These are phyloP conservation scores for Pecoramyces ruminantium DNA, from an alignment of 192 early-diverging fungal species.

Conservation along the genomic window DNA sequence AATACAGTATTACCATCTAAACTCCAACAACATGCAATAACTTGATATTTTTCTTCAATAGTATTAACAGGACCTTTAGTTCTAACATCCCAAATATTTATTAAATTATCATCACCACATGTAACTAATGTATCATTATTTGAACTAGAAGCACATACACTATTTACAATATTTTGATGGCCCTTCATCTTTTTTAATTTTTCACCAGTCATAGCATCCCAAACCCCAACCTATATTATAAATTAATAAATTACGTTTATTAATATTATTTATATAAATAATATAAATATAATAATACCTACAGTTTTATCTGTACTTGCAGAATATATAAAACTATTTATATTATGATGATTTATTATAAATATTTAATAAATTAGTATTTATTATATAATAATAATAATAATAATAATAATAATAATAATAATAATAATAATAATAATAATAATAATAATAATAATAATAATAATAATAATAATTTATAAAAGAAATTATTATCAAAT, in stretches of 20 bases:
- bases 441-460: no score
- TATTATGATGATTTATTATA: no score
- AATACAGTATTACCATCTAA: slow-evolving; percentile 64
- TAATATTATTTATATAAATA: no score
- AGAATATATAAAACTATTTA: background rate
- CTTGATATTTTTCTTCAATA: slow-evolving; percentile 13
- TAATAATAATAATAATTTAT: no score
- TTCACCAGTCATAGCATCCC: slow-evolving; percentile 70
- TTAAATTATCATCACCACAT: slow-evolving; percentile 68
- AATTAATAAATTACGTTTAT: no score
- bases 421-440: no score
- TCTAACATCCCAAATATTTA: slow-evolving; percentile 35
- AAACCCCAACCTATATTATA: slow-evolving; percentile 55
- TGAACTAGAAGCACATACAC: slow-evolving; percentile 44
- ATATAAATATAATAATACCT: no score
- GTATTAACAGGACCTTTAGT: slow-evolving; percentile 14
- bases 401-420: no score
- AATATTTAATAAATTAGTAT: no score
- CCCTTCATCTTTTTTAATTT: slow-evolving; percentile 62
- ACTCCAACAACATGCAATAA: slow-evolving; percentile 63
- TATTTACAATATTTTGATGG: slow-evolving; percentile 71
- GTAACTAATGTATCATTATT: slow-evolving; percentile 65
- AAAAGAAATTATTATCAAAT: no score
- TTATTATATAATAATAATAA: no score
- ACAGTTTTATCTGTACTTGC: background rate